These are phyloP conservation scores for Penicillium sp. DNA, from an alignment of 2,329 filamentous ascomycete species.

Conservation along the genomic window DNA sequence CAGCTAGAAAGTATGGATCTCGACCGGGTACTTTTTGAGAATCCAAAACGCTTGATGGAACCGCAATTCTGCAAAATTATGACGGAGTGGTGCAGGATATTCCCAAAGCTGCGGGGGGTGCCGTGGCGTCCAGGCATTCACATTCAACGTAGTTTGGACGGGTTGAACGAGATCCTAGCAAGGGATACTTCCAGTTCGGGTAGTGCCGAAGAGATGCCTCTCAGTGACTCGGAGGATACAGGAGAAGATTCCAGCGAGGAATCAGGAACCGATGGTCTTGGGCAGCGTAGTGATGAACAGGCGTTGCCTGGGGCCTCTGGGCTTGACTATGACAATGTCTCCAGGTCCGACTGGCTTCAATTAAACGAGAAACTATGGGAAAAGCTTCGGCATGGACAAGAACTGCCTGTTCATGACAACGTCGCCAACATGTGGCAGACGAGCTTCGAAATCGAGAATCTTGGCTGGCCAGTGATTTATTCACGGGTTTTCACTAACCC, in stretches of 20 bases:
- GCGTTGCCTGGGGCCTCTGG: too few relatives aligned
- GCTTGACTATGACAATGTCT: too few relatives aligned
- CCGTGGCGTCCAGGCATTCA: neutral
- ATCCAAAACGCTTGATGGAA: neutral
- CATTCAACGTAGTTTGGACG: neutral
- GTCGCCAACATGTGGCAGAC: neutral
- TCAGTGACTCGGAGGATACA: too few relatives aligned
- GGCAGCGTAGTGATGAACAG: too few relatives aligned
- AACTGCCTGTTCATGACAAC: neutral
- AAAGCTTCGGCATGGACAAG: neutral
- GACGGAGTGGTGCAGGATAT: constrained; percentile 1
- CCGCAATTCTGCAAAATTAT: neutral
- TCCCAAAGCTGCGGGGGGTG: neutral
- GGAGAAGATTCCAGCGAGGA: too few relatives aligned
- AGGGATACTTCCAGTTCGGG: neutral
- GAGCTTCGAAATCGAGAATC: constrained; percentile 1
- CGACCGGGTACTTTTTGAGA: neutral
- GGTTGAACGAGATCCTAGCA: neutral
- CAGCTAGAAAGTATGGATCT: neutral
- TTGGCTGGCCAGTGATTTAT: constrained; percentile 8
- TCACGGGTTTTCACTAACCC: too few relatives aligned
- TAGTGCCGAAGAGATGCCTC: too few relatives aligned
- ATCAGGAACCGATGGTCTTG: too few relatives aligned
- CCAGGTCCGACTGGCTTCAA: too few relatives aligned
- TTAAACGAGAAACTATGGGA: neutral